Evolutionary conservation across 1,139 yeast species (phyloP), one percentile per base, ranked within the genome.

Genomic region (Candida sp.): DNA sequence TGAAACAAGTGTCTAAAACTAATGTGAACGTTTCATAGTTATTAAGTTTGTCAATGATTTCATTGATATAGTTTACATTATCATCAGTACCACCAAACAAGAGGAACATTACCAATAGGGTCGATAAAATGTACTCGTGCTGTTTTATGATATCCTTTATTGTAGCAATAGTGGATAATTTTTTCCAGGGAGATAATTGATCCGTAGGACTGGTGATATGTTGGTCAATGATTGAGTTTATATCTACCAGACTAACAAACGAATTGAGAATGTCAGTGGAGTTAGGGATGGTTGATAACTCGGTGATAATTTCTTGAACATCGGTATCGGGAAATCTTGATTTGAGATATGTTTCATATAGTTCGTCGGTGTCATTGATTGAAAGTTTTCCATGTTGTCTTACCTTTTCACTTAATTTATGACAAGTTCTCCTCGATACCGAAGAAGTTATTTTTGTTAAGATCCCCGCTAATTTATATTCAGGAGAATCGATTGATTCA

Each of bases 81-180:
- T 57, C 55, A 8, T 61, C 63, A 47, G 62, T 64, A 4, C 56
- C 54, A 42, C 68, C 73, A 52, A 71, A 66, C 2, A 68, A 46
- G 21, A 67, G 49, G 33, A 69, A 56, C 36, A 68, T 52, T 1
- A 64, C 51, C n/a, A 56, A 49, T 42, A 66, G 53, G 40, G 57
- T 61, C 25, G 58, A 42, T 40, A 66, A 54, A 19, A 63, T 49
- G 5, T 44, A 50, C 35, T 59, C 63, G 47, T 70, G 75, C 5
- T 47, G 48, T 7, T 48, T 45, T 36, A 60, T 60, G 37, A 69
- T 66, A 27, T 53, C 51, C 41, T 60, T 62, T 45, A 69, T 61
- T 1, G 64, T 49, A 7, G 48, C 45, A 4, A 66, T 49, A 1
- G 66, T 46, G 25, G 51, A 45, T 25, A 66, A 49, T 49, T 59